phyloP scores from a whole-genome alignment of 345 rosid species.

The Melaleuca quinquenervia region DNA sequence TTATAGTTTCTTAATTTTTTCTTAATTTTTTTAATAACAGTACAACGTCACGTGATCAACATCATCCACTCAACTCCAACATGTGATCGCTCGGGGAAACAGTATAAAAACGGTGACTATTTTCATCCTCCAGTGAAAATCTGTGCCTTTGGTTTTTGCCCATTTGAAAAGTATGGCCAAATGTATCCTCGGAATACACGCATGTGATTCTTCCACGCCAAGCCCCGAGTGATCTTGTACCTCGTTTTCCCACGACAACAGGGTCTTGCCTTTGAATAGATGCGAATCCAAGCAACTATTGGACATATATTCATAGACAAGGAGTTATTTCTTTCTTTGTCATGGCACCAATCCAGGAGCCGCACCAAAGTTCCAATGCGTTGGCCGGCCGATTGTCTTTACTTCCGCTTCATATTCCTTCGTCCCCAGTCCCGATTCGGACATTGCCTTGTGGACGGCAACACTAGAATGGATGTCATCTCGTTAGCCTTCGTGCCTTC shows the following conservation, averaged over 20 bases:
- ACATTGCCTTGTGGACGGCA: not conserved
- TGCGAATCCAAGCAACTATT: slow-evolving; percentile 10
- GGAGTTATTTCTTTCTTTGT: slow-evolving; percentile 3
- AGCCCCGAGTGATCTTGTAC: slow-evolving; percentile 8
- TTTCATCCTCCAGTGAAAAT: no score
- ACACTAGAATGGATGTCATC: not conserved
- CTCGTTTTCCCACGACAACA: slow-evolving; percentile 15
- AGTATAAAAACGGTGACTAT: no score
- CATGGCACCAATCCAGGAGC: not conserved
- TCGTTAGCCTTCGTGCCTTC: not conserved
- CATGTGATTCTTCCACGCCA: not conserved
- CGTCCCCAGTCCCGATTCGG: not conserved
- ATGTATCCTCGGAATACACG: no score
- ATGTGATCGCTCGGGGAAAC: no score
- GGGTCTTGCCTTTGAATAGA: slow-evolving; percentile 2
- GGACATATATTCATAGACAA: slow-evolving; percentile 9
- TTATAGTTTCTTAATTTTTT: no score
- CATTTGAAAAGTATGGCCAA: no score
- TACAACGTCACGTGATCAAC: no score
- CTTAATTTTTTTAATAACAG: no score
- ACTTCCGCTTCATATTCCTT: slow-evolving; percentile 2
- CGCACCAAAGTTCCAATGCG: not conserved
- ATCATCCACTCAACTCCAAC: no score
- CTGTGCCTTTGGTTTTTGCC: no score
- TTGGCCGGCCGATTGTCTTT: not conserved